Base-by-base conservation (phyloP, 2,329 filamentous ascomycete genomes). In the Cryphonectria naterciae region DNA sequence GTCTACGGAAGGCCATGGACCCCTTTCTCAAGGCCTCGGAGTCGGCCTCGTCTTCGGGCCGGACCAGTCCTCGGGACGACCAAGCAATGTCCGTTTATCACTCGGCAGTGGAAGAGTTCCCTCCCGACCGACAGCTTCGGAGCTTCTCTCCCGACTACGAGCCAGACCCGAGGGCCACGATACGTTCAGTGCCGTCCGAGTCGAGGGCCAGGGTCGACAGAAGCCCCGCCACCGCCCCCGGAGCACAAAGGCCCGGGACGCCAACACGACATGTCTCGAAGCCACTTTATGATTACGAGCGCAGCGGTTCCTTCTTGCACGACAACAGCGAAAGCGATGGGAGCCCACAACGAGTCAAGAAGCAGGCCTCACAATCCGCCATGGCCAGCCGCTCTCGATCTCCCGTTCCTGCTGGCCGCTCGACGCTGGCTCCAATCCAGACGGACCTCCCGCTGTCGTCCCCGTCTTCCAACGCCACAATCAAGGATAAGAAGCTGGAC, bases 1-100 rank as follows among this genome's bases (percentile, higher is more conserved):
- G 94, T 80, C 83, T 97, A 75, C 89, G 93, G 72, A 89, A 93
- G 81, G 92, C 93, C 67, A 97, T 97, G 94, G 92, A 92, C 80
- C 94, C 93, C 8, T 98, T 94, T 79, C 82, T 97, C 28, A 82
- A 80, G 68, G 78, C 76, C 43, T 80, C 61, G 1, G 60, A 64
- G n/a, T 69, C 69, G 41, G 56, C 63, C 10, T 61, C 71, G n/a
- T 68, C 66, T 15, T 68, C 71, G 22, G 67, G 61, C 17, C 71
- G 54, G 2, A 61, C 32, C 66, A 69, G 49, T 46, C 65, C 49
- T 11, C 71, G 49, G 25, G 75, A 77, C 17, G 75, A 77, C 11
- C 74, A 77, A 2, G 77, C 74, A 69, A 60, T 49, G 62, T 74
- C 28, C 64, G 39, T 68, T 65, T 52, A 70, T 46, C 35, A 49